Evolutionary conservation across 306 rosid genomes (phyloP), one percentile per base, ranked within the genome.

Genomic region (Lathyrus sativus): DNA sequence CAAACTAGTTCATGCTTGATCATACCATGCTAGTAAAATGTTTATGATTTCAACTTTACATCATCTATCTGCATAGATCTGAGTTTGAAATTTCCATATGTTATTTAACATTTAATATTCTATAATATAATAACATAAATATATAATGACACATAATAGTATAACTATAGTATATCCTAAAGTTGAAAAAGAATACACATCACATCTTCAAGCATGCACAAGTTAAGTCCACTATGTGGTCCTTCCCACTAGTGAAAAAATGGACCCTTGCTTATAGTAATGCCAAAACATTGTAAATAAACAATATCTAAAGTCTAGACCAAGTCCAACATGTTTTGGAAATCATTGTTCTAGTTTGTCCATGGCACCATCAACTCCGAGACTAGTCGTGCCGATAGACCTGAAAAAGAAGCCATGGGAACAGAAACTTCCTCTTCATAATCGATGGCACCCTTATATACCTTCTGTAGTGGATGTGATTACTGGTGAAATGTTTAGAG

Each of bases 391-490:
- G 72, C 82, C 95, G 13, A 69, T 92, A 76, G 92, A 92, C 74
- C 64, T 89, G 26, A 85, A 79, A 61, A 78, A 66, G 78, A 84
- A 84, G 78, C 87, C 98, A 70, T 89, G 85, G 88, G 88, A 87
- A 51, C 98, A 89, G 74, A 78, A 76, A 12, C 70, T 75, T 24
- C 88, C 92, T 18, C 92, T 87, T 56, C 98, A 92, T 79, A 92
- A 92, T 84, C 84, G 92, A 57, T 92, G 96, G 98, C 96, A 92
- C 76, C 92, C 95, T 38, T 49, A 46, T 42, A 83, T 92, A 79
- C 92, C 89, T 2, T 44, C 45, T 1, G 74, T 72, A 4, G 82
- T 57, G 3, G 26, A 29, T n/a, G 70, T 66, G 19, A 66, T 11
- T 13, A 66, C 70, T 0, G 83, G 76, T 60, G 78, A 87, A 74